Percentiles rank a stretch among this genome's conserved stretches.
phyloP scores from a whole-genome alignment of 2,329 filamentous ascomycete species.

The Beauveria caledonica region DNA sequence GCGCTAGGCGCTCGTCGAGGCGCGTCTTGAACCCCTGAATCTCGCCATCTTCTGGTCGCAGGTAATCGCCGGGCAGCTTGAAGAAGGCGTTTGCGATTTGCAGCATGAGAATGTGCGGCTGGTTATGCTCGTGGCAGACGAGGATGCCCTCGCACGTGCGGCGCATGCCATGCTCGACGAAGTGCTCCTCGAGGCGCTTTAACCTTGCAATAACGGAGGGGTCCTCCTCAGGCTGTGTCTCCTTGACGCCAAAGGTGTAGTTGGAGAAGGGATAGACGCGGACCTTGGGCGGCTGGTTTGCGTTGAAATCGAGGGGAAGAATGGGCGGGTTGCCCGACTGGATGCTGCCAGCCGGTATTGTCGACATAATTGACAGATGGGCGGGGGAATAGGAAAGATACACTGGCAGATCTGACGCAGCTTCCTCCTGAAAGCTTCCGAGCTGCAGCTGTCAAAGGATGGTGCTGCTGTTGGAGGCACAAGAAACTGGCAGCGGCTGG shows the following conservation, averaged over 20 bases:
- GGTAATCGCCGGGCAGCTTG: constrained; percentile 94
- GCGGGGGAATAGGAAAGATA: not conserved
- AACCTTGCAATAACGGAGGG: constrained; percentile 88
- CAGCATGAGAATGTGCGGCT: constrained; percentile 96
- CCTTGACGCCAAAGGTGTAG: constrained; percentile 98
- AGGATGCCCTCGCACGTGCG: constrained; percentile 94
- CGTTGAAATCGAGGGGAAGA: constrained; percentile 75
- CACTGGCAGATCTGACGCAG: not conserved
- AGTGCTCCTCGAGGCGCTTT: constrained; percentile 94
- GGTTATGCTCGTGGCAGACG: constrained; percentile 98
- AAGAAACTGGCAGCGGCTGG: constrained; percentile 6
- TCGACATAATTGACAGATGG: constrained; percentile 56
- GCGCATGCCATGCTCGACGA: constrained; percentile 85
- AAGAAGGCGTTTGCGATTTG: constrained; percentile 99
- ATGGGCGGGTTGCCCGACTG: constrained; percentile 74
- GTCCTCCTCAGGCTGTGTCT: constrained; percentile 96
- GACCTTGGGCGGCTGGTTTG: constrained; percentile 82
- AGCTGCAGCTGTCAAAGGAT: constrained; percentile 3
- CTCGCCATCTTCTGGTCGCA: constrained; percentile 83
- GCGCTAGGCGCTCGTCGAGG: constrained; percentile 86
- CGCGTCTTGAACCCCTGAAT: constrained; percentile 89
- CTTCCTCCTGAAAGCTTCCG: not conserved
- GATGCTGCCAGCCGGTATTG: constrained; percentile 65
- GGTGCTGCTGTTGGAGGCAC: constrained; percentile 2
- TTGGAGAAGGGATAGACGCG: constrained; percentile 92